Evolutionary conservation across 1,139 yeast genomes (phyloP), one percentile per base, ranked within the genome.

Genomic region (Yamadazyma trypodendri): DNA sequence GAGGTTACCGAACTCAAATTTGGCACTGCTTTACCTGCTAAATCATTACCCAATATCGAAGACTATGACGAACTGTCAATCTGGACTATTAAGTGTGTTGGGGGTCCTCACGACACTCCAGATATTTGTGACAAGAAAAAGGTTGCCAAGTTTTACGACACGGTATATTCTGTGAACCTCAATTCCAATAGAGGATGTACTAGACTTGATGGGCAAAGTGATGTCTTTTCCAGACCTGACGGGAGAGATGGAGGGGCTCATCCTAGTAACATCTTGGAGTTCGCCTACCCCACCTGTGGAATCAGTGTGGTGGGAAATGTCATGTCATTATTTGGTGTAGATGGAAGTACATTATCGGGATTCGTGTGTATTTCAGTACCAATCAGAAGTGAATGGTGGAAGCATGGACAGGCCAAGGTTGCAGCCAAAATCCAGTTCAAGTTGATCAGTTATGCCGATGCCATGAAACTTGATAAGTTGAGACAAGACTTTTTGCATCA

Each of bases 231-330:
- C 4, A 49, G 68, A 43, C 16, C 40, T 1, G 32, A 49, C 36
- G 68, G 68, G 18, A 62, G 60, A 13, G 68, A 63, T 44, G 68
- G 68, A 20, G 68, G 68, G 13, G 55, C 64, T 11, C 68, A 63
- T 46, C 68, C 68, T 17, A 53, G 61, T 44, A 63, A 63, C 40
- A 53, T 62, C 14, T 43, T 63, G 15, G 68, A 63, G 37, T 63
- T 60, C 40, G 61, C 62, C 1, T 63, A 62, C 37, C 65, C 68
- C 13, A 51, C 61, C 2, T 57, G 68, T 45, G 68, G 68, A 16
- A 42, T 63, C 12, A 59, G 64, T 47, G 55, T 61, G 6, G 66
- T 62, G 31, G 68, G 68, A 10, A 53, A 55, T 24, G 51, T 46
- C 9, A 52, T 60, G 51, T 54, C 60, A 15, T 45, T 63, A 18